phyloP scores from a whole-genome alignment of 2,329 filamentous ascomycete species.

The Sporothrix dimorphospora region DNA sequence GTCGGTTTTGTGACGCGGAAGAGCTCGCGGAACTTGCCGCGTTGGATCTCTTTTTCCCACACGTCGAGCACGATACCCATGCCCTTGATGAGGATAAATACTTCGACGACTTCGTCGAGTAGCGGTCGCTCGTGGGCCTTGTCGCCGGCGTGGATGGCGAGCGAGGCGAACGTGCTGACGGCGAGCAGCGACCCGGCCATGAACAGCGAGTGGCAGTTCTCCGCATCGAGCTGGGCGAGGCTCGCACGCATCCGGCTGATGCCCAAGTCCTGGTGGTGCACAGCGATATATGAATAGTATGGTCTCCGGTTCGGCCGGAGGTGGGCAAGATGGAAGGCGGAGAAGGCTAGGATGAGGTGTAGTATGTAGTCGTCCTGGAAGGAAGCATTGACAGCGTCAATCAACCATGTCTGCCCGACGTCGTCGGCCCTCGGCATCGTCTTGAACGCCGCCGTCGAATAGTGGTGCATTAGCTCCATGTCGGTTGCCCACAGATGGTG shows the following conservation, averaged over 20 bases:
- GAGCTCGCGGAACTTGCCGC: slow-evolving; percentile 35
- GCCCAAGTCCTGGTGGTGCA: slow-evolving; percentile 41
- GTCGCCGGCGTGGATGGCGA: slow-evolving; percentile 33
- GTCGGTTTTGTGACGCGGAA: slow-evolving; percentile 28
- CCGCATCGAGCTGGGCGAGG: slow-evolving; percentile 36
- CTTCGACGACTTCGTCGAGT: slow-evolving; percentile 41
- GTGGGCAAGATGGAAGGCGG: slow-evolving; percentile 42
- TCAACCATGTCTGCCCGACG: slow-evolving; percentile 41
- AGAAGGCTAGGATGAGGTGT: slow-evolving; percentile 44
- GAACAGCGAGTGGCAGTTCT: slow-evolving; percentile 43
- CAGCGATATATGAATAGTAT: slow-evolving; percentile 36
- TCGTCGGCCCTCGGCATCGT: slow-evolving; percentile 41
- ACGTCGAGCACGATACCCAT: slow-evolving; percentile 40
- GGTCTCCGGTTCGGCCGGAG: slow-evolving; percentile 36
- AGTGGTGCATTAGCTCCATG: slow-evolving; percentile 44
- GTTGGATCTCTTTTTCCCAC: slow-evolving; percentile 34
- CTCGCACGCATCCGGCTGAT: slow-evolving; percentile 37
- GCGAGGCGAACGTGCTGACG: slow-evolving; percentile 41
- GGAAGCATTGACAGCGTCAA: slow-evolving; percentile 35
- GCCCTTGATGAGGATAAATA: slow-evolving; percentile 40
- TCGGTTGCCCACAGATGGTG: slow-evolving; percentile 43
- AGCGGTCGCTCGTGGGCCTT: slow-evolving; percentile 30
- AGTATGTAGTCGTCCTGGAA: slow-evolving; percentile 42
- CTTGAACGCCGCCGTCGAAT: slow-evolving; percentile 34
- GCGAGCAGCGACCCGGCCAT: slow-evolving; percentile 40